Evolutionary conservation across 2,329 filamentous ascomycete genomes (phyloP).

Genomic region (Penicillium sp.): DNA sequence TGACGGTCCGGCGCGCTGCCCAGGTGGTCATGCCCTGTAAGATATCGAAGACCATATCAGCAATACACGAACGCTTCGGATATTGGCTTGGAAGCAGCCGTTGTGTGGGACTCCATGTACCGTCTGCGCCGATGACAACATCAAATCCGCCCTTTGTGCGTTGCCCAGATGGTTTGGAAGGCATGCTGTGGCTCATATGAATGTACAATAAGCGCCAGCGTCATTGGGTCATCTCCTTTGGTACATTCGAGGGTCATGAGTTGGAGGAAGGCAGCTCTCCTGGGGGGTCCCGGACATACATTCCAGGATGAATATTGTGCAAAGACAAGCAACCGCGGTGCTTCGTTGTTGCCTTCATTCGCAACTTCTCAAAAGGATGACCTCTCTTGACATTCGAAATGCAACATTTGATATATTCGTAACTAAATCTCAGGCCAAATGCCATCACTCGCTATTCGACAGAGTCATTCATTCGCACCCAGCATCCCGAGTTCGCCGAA

Average conservation of each 20-base stretch:
- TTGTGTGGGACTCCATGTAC: slow-evolving; percentile 30
- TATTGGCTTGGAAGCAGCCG: slow-evolving; percentile 22
- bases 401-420: slow-evolving; percentile 1
- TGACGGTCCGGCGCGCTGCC: slow-evolving; percentile 2
- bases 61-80: slow-evolving; percentile 27
- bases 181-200: slow-evolving; percentile 7
- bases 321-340: too few species aligned
- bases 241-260: slow-evolving; percentile 6
- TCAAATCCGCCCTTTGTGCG: slow-evolving; percentile 22
- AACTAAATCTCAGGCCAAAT: slow-evolving; percentile 20
- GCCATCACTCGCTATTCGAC: slow-evolving; percentile 32
- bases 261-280: too few species aligned
- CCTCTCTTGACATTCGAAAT: too few species aligned
- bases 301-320: too few species aligned
- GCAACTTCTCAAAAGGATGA: too few species aligned
- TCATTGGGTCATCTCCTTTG: slow-evolving; percentile 25
- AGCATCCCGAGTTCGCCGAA: slow-evolving; percentile 28
- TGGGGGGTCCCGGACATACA: too few species aligned
- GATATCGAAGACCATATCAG: slow-evolving; percentile 17
- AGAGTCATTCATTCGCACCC: slow-evolving; percentile 25
- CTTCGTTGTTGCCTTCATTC: too few species aligned
- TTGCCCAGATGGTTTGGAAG: slow-evolving; percentile 10
- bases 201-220: slow-evolving; percentile 22
- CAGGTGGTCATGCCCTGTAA: slow-evolving; percentile 12
- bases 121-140: slow-evolving; percentile 31